Percentiles rank a stretch among this genome's conserved stretches.
Evolutionary conservation across 1,139 yeast species (phyloP).

Genomic region (Scheffersomyces quercinus): DNA sequence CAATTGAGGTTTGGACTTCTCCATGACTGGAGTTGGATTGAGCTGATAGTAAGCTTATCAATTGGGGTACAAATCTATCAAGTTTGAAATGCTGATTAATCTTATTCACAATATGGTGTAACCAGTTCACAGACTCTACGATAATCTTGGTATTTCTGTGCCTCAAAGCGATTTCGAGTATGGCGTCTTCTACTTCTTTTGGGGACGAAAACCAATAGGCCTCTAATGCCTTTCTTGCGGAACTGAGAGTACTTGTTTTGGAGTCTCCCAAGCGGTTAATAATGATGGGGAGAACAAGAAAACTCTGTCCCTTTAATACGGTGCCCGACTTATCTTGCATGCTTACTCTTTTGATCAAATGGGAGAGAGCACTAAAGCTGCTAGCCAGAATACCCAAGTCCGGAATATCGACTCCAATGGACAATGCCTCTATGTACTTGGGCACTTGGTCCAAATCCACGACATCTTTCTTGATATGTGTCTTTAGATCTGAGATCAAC

Average conservation of each 20-base stretch:
- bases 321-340: conserved; percentile 60
- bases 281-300: conserved; percentile 56
- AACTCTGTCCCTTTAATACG: conserved; percentile 50
- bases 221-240: conserved; percentile 60
- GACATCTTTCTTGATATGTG: conserved; percentile 67
- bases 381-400: conserved; percentile 44
- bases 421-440: conserved; percentile 58
- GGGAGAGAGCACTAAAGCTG: conserved; percentile 71
- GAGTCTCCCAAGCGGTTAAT: conserved; percentile 54
- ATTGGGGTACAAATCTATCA: conserved; percentile 25
- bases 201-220: conserved; percentile 71
- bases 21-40: conserved; percentile 5
- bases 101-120: conserved; percentile 29
- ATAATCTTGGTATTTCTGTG: conserved; percentile 42
- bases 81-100: conserved; percentile 37
- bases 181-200: conserved; percentile 48
- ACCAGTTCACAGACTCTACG: conserved; percentile 41
- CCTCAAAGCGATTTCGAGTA: conserved; percentile 54
- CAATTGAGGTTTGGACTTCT: conserved; percentile 18
- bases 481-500: conserved; percentile 54
- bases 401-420: conserved; percentile 43
- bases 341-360: conserved; percentile 72
- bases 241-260: conserved; percentile 40
- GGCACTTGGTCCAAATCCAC: conserved; percentile 57
- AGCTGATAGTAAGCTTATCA: conserved; percentile 19